phyloP scores from a whole-genome alignment of 2,329 filamentous ascomycete genomes.

The Aschersonia sp. region DNA sequence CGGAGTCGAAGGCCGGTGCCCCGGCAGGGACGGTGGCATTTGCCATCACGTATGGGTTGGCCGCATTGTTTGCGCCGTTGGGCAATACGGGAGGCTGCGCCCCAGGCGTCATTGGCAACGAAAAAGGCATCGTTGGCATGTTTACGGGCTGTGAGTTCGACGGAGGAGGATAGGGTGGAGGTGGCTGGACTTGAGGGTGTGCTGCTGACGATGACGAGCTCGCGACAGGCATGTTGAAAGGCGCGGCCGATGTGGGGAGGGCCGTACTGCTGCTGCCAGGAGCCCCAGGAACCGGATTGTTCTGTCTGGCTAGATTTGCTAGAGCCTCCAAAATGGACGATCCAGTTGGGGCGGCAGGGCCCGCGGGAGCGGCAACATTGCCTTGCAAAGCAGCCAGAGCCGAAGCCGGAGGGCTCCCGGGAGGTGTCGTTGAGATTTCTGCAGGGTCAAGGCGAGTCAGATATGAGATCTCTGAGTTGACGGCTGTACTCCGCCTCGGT shows the following conservation, averaged over 20 bases:
- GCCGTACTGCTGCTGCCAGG: constrained; percentile 22
- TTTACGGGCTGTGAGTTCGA: constrained; percentile 44
- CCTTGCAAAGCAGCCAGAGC: constrained; percentile 23
- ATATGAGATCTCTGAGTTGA: background rate
- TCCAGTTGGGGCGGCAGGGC: constrained; percentile 27
- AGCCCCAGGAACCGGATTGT: constrained; percentile 26
- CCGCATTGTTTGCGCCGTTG: constrained; percentile 8
- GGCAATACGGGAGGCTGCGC: constrained; percentile 15
- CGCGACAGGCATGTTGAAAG: constrained; percentile 22
- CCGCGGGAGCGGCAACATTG: constrained; percentile 19
- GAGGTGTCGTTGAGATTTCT: constrained; percentile 61
- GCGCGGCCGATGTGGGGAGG: constrained; percentile 19
- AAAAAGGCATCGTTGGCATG: constrained; percentile 30
- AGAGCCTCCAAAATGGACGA: constrained; percentile 62
- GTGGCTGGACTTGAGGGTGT: constrained; percentile 12
- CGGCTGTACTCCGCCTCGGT: too few relatives aligned
- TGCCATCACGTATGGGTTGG: constrained; percentile 16
- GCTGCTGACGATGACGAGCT: constrained; percentile 16
- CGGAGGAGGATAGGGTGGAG: constrained; percentile 20
- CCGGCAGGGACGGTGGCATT: constrained; percentile 19
- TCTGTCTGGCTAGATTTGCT: constrained; percentile 68
- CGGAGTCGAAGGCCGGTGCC: constrained; percentile 29
- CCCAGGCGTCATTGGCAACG: constrained; percentile 18
- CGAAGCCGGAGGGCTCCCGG: constrained; percentile 41
- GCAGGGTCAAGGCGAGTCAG: constrained; percentile 8